A percentile compares a stretch with the other conserved stretches of the same genome.
Evolutionary conservation across 2,329 filamentous ascomycete species (phyloP).

Genomic region (Fusarium hostae): DNA sequence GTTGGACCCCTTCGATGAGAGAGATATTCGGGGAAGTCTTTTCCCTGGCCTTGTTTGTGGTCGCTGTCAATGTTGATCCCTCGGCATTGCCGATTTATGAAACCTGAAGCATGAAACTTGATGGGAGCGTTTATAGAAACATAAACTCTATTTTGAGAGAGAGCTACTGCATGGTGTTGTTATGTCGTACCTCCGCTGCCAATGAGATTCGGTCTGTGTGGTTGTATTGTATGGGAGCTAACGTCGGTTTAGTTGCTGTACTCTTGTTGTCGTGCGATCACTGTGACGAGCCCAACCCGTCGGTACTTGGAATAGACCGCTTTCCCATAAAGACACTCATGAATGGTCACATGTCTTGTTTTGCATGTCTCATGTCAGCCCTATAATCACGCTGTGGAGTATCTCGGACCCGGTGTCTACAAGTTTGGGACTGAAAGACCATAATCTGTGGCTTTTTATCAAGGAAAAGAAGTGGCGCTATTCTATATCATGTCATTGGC

Average conservation of each 20-base stretch:
- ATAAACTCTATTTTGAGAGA: background rate
- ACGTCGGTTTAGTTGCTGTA: background rate
- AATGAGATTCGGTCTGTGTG: background rate
- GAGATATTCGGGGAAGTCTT: background rate
- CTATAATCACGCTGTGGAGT: slow-evolving; percentile 22
- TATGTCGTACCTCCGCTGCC: background rate
- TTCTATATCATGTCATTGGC: background rate
- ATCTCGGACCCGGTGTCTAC: background rate
- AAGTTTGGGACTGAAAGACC: background rate
- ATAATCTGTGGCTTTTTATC: background rate
- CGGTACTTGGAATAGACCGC: slow-evolving; percentile 3
- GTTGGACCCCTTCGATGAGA: background rate
- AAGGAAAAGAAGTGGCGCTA: background rate
- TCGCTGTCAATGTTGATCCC: background rate
- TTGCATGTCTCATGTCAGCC: slow-evolving; percentile 30
- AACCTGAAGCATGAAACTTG: slow-evolving; percentile 12
- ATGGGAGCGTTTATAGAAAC: background rate
- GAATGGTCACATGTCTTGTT: slow-evolving; percentile 12
- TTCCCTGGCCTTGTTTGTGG: background rate
- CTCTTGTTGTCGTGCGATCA: background rate
- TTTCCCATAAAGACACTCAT: background rate
- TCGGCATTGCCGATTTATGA: slow-evolving; percentile 24
- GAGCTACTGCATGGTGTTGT: background rate
- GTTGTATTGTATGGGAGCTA: background rate
- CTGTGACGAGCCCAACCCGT: background rate